A percentile compares a stretch with the other conserved stretches of the same genome.
Conservation (phyloP, 75 land plant species). For the Adiantum capillusveneris region DNA sequence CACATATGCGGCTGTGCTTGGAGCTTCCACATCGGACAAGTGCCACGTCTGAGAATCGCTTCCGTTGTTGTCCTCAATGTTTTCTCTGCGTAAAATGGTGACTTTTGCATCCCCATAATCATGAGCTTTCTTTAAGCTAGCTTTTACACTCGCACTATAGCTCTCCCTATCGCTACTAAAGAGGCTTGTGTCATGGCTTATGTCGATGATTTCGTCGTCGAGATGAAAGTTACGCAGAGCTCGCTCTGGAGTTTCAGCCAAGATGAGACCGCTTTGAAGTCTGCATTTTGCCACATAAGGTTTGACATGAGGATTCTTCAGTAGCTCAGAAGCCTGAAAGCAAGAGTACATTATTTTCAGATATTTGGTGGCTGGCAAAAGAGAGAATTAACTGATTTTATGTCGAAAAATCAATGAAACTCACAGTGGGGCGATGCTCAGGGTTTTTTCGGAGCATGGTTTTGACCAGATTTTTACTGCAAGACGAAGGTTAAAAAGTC, state of each 20-base stretch:
- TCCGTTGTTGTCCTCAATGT: neutral
- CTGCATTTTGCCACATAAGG: conserved; percentile 62
- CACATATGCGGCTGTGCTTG: too few species aligned
- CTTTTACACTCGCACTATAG: conserved; percentile 35
- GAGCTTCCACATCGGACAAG: neutral
- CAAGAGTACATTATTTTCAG: neutral
- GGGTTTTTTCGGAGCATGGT: conserved; percentile 95
- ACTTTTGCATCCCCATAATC: conserved; percentile 31
- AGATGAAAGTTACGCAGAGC: conserved; percentile 17
- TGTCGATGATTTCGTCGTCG: conserved; percentile 32
- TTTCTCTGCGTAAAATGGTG: neutral
- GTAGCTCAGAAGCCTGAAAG: conserved; percentile 71
- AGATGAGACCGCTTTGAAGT: conserved; percentile 14
- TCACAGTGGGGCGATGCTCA: conserved; percentile 89
- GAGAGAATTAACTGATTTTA: too few species aligned
- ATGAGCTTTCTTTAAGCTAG: conserved; percentile 11
- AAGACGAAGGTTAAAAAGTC: neutral
- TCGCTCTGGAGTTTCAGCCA: conserved; percentile 23
- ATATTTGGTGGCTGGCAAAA: too few species aligned
- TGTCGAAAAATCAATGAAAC: conserved; percentile 6
- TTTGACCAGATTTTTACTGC: conserved; percentile 82
- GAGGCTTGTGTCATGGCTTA: conserved; percentile 36
- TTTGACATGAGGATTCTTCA: conserved; percentile 79
- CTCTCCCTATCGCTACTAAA: conserved; percentile 57
- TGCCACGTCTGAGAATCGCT: neutral